Conservation (phyloP, 768 basidiomycete genomes). For the Mrakia blollopis region DNA sequence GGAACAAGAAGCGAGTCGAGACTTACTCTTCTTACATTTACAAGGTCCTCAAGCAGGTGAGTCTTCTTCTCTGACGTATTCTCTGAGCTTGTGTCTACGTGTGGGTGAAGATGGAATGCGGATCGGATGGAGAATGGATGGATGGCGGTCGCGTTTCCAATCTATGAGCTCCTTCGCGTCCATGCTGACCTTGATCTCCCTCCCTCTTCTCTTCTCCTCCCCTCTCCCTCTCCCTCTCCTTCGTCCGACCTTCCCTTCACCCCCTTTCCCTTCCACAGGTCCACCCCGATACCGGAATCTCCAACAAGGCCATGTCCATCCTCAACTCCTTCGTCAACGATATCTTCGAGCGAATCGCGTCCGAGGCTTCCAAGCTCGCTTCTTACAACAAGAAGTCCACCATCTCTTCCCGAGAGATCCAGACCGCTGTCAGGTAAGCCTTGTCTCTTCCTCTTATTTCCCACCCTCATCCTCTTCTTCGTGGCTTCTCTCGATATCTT, state of each 20-base stretch:
- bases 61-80: no score
- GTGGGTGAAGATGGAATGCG: no score
- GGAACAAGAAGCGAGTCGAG: conserved; percentile 34
- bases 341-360: conserved; percentile 76
- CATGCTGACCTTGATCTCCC: conserved; percentile 50
- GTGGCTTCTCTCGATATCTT: neutral
- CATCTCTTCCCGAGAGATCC: conserved; percentile 96
- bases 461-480: neutral
- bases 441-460: conserved; percentile 72
- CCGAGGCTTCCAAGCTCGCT: conserved; percentile 76
- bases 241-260: conserved; percentile 41
- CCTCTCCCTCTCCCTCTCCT: neutral
- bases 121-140: no score
- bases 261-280: conserved; percentile 55
- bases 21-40: conserved; percentile 31
- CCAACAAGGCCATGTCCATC: conserved; percentile 92
- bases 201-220: neutral
- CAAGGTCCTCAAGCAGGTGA: conserved; percentile 28
- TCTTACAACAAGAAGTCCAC: conserved; percentile 98
- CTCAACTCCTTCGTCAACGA: conserved; percentile 90
- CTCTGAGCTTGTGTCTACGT: no score
- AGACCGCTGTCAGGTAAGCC: conserved; percentile 91
- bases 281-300: conserved; percentile 97
- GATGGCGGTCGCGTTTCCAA: neutral
- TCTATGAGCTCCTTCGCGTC: neutral